Conservation (phyloP, 164 flowering plant species). For the Tetracentron sinense region DNA sequence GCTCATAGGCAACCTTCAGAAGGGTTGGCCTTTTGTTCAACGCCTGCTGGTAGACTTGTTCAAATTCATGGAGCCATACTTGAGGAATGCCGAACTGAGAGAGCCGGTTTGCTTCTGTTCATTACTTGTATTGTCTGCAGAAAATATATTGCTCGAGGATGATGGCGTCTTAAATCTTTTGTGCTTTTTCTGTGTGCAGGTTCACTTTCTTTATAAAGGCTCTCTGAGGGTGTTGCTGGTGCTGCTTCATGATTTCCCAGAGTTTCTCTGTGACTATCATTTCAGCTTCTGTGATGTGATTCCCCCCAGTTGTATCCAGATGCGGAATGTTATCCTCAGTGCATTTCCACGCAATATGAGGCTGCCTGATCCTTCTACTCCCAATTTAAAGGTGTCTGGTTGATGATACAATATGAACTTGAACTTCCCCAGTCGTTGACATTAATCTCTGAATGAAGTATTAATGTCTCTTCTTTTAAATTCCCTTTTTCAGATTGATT, state of each 20-base stretch:
- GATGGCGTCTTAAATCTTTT: not conserved
- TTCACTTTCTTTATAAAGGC: constrained; percentile 87
- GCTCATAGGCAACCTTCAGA: constrained; percentile 68
- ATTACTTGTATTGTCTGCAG: not conserved
- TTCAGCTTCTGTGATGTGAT: constrained; percentile 98
- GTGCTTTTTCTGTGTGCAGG: constrained; percentile 34
- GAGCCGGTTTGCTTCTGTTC: constrained; percentile 49
- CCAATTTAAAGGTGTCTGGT: constrained; percentile 75
- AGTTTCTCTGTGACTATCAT: constrained; percentile 94
- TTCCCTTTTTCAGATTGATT: constrained; percentile 64
- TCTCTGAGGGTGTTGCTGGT: constrained; percentile 88
- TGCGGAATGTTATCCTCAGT: constrained; percentile 97
- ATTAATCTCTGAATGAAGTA: not conserved
- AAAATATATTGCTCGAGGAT: not conserved
- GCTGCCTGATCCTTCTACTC: constrained; percentile 97
- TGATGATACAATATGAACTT: not conserved
- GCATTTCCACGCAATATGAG: constrained; percentile 98
- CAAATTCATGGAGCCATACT: constrained; percentile 91
- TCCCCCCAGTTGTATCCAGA: constrained; percentile 97
- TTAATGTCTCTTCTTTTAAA: not conserved
- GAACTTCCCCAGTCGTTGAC: not conserved
- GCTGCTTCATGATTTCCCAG: constrained; percentile 97
- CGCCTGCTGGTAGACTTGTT: constrained; percentile 81
- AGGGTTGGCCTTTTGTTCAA: constrained; percentile 89
- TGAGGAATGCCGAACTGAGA: constrained; percentile 85